Evolutionary conservation across 371 early-diverging fungal species (phyloP).

Genomic region (Syncephalis fuscata): DNA sequence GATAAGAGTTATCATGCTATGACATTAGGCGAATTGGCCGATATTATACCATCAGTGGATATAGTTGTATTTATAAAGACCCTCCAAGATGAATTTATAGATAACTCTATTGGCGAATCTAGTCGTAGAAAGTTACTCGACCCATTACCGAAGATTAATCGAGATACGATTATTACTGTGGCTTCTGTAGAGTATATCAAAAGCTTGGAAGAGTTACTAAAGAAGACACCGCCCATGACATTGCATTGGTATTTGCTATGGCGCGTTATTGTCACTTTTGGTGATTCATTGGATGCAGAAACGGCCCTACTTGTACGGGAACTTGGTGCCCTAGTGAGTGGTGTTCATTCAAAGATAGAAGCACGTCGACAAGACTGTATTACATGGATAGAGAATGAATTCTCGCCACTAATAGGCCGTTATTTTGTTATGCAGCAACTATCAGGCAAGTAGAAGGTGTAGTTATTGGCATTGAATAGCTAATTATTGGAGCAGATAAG

Average conservation of each 20-base stretch:
- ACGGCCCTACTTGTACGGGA: not conserved
- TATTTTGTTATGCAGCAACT: slow-evolving; percentile 27
- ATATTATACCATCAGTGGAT: too few relatives aligned
- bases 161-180: too few relatives aligned
- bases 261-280: not conserved
- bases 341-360: not conserved
- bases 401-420: slow-evolving; percentile 33
- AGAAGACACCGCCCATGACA: not conserved
- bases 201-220: too few relatives aligned
- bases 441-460: slow-evolving; percentile 13
- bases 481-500: slow-evolving; percentile 5
- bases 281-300: not conserved
- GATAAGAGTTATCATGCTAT: too few relatives aligned
- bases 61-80: too few relatives aligned
- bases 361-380: slow-evolving; percentile 25
- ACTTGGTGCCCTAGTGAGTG: not conserved
- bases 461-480: not conserved
- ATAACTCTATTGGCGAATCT: too few relatives aligned
- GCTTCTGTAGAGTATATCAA: too few relatives aligned
- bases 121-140: too few relatives aligned
- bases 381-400: slow-evolving; percentile 10
- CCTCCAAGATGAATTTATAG: too few relatives aligned
- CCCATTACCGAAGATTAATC: too few relatives aligned
- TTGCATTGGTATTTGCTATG: not conserved
- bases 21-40: too few relatives aligned